Evolutionary conservation across 805 yeast species (phyloP).

Genomic region (Saccharomycopsis capsularis): DNA sequence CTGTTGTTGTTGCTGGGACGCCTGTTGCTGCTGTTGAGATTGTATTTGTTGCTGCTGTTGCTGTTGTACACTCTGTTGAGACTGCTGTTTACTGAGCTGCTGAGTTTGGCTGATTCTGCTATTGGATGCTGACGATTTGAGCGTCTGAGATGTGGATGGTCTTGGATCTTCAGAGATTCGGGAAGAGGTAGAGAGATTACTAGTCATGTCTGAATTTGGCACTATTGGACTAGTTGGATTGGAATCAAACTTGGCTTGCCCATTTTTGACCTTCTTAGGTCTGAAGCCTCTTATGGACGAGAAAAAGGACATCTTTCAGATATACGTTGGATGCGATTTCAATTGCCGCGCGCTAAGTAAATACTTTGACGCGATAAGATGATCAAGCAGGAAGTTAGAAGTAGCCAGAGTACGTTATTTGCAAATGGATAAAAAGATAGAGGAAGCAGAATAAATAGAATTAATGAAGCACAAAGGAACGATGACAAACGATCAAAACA

Average conservation of each 20-base stretch:
- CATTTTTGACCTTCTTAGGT: slow-evolving; percentile 37
- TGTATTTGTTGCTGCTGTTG: slow-evolving; percentile 7
- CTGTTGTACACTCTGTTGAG: slow-evolving; percentile 5
- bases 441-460: no score
- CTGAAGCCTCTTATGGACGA: slow-evolving; percentile 41
- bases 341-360: no score
- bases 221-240: slow-evolving; percentile 21
- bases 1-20: slow-evolving; percentile 11
- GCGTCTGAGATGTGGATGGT: slow-evolving; percentile 26
- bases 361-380: no score
- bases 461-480: no score
- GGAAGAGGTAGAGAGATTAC: slow-evolving; percentile 25
- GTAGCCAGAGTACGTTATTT: no score
- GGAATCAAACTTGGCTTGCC: slow-evolving; percentile 21
- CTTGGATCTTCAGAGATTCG: slow-evolving; percentile 31
- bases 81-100: slow-evolving; percentile 26
- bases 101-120: slow-evolving; percentile 31
- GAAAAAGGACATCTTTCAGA: slow-evolving; percentile 39
- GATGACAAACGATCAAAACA: no score
- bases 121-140: neutral
- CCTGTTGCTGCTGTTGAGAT: slow-evolving; percentile 25
- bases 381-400: no score
- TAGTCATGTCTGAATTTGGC: slow-evolving; percentile 24
- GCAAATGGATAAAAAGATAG: no score
- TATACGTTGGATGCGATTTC: no score